Percentiles rank a stretch among this genome's conserved stretches.
phyloP scores from a whole-genome alignment of 2,329 filamentous ascomycete genomes.

The Cladosporium colombiae region DNA sequence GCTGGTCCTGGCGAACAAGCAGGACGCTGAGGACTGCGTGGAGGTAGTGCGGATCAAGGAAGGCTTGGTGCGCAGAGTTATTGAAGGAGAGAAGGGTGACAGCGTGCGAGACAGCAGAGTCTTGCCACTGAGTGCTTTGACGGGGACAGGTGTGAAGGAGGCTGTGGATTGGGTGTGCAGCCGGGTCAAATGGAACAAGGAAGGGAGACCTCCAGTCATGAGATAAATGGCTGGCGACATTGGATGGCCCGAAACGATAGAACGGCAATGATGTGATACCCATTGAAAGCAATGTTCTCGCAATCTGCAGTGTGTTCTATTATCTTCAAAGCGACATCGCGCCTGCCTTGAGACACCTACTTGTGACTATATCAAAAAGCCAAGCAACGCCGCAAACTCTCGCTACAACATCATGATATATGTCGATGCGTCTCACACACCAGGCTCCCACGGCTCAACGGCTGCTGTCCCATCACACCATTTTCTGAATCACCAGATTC shows the following conservation, averaged over 20 bases:
- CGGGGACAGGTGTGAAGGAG: conserved; percentile 79
- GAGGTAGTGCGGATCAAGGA: conserved; percentile 98
- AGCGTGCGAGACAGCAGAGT: conserved; percentile 89
- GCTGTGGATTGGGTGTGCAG: conserved; percentile 96
- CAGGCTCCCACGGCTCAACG: not conserved
- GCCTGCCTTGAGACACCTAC: not conserved
- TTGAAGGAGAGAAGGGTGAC: conserved; percentile 86
- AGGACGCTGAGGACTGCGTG: conserved; percentile 94
- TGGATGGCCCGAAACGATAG: not conserved
- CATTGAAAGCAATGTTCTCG: not conserved
- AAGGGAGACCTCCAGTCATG: conserved; percentile 89
- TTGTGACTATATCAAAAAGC: not conserved
- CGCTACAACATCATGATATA: not conserved
- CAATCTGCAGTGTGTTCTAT: not conserved
- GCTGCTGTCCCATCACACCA: not conserved
- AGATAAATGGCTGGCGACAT: conserved; percentile 56
- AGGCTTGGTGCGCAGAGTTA: conserved; percentile 89
- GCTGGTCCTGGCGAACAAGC: conserved; percentile 92
- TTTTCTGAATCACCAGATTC: not conserved
- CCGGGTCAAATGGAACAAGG: conserved; percentile 94
- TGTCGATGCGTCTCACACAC: not conserved
- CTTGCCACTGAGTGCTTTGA: conserved; percentile 87
- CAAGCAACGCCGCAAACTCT: not conserved
- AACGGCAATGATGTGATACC: not conserved
- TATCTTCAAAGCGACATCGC: not conserved